Evolutionary conservation across 257 asterid species (phyloP).

Genomic region (Plantago elongata): DNA sequence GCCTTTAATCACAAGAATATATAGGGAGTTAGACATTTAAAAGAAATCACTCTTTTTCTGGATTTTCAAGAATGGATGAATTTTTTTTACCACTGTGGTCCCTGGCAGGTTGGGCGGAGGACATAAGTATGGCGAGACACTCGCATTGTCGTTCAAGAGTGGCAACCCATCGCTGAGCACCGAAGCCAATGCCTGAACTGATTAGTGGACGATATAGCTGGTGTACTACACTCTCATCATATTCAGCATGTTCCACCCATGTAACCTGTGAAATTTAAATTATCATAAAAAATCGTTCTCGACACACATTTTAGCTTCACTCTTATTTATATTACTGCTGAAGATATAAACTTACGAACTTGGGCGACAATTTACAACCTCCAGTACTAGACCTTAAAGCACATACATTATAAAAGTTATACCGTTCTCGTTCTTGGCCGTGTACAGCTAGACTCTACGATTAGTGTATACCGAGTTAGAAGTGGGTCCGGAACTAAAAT

Average conservation of each 20-base stretch:
- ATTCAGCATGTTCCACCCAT: conserved; percentile 63
- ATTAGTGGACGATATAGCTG: conserved; percentile 45
- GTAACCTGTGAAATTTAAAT: conserved; percentile 32
- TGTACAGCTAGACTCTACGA: no score
- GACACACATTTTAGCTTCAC: no score
- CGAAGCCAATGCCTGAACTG: conserved; percentile 58
- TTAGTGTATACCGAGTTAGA: no score
- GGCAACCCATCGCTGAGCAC: conserved; percentile 58
- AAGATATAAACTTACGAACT: no score
- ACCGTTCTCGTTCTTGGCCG: no score
- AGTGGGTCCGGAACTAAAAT: no score
- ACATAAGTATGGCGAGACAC: conserved; percentile 64
- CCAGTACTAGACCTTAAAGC: no score
- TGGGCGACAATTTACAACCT: no score
- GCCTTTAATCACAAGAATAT: neutral
- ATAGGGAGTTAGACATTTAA: neutral
- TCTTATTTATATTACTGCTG: no score
- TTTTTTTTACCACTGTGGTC: conserved; percentile 52
- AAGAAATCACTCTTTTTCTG: no score
- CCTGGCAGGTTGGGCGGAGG: conserved; percentile 34
- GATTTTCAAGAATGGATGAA: neutral
- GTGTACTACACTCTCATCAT: conserved; percentile 44
- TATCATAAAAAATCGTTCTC: no score
- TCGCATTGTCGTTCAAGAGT: conserved; percentile 60
- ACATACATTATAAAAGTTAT: no score